Evolutionary conservation across 2,329 filamentous ascomycete species (phyloP).

Genomic region (Fusarium anthophilum): DNA sequence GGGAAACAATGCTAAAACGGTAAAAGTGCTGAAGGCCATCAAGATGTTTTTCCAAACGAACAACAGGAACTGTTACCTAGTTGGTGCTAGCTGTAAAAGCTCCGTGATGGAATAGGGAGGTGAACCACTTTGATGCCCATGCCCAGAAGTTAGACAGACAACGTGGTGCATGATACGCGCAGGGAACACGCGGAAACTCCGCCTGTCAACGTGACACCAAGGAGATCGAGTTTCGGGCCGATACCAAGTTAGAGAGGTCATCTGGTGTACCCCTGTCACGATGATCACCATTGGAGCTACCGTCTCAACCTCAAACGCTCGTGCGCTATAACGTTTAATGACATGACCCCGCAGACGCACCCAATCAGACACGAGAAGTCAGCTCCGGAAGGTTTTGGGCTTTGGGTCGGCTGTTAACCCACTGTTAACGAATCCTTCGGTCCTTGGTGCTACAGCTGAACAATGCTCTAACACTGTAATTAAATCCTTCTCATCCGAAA

Average conservation of each 20-base stretch:
- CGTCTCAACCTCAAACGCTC: slow-evolving; percentile 11
- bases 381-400: background rate
- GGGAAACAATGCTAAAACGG: background rate
- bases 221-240: slow-evolving; percentile 13
- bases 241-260: slow-evolving; percentile 9
- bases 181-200: slow-evolving; percentile 13
- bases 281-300: slow-evolving; percentile 7
- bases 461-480: slow-evolving; percentile 15
- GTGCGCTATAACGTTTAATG: slow-evolving; percentile 8
- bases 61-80: background rate
- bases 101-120: slow-evolving; percentile 15
- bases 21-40: background rate
- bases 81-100: background rate
- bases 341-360: slow-evolving; percentile 13
- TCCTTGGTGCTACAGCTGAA: background rate
- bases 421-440: background rate
- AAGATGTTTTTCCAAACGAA: background rate
- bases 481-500: slow-evolving; percentile 14
- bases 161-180: background rate
- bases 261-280: slow-evolving; percentile 15
- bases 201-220: slow-evolving; percentile 13
- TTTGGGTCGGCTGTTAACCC: background rate
- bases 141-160: background rate
- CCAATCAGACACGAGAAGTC: slow-evolving; percentile 1
- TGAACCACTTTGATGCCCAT: background rate